Base-by-base conservation (phyloP, 2,329 filamentous ascomycete genomes). In the Ophiosphaerella herpotricha region DNA sequence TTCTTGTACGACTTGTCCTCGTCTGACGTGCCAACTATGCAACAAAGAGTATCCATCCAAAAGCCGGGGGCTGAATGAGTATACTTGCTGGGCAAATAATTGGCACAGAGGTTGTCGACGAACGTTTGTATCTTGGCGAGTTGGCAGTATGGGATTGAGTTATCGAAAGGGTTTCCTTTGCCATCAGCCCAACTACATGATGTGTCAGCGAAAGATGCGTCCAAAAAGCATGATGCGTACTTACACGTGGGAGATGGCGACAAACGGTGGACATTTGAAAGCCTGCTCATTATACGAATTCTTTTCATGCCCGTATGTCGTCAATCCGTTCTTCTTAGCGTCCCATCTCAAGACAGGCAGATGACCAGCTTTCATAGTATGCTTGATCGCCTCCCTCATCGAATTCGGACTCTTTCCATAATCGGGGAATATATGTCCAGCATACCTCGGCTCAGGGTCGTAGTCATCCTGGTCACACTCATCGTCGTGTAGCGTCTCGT, bases 31-130 rank as follows among this genome's bases (percentile, higher is more conserved):
- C 48, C 52, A 35, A 55, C 48, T 21, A 49, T 48, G 36, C 48
- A 52, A 35, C 53, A 56, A 11, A 56, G 50, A 9, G 50, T 56
- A 29, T 56, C 53, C 46, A 56, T 50, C 53, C 50, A 54, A 26
- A 56, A 56, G 9, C 41, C 45, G 24, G 36, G 40, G 13, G n/a
- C 18, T 21, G 39, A 37, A 18, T 47, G 39, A n/a, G 24, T 23
- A 11, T 36, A 35, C 42, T 42, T 29, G 24, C 21, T 8, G 24
- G 43, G 34, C 4, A 55, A 38, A 18, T 49, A 24, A 24, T 49
- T 50, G 1, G 34, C 41, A 33, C 45, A 48, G 9, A 53, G 49
- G 12, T 43, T 38, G 21, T 56, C 46, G 29, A 54, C 44, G 34
- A 34, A 26, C 12, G 16, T 16, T 38, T 55, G 52, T 18, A 55